phyloP scores from a whole-genome alignment of 1,284 basidiomycete genomes.

The Fomitopsis betulina region DNA sequence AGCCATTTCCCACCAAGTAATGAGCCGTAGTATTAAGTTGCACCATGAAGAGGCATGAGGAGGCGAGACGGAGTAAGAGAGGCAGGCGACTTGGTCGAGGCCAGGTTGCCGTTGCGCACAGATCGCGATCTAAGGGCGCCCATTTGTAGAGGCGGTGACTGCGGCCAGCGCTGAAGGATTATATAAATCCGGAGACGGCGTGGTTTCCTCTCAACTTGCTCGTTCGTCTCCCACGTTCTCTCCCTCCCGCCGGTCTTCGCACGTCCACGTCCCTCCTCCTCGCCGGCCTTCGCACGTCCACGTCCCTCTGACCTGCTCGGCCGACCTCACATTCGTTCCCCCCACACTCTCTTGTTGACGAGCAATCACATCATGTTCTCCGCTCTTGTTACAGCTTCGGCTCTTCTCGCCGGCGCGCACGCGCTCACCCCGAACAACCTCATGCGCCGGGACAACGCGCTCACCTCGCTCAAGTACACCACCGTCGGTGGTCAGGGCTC shows the following conservation, averaged over 20 bases:
- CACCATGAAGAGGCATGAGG: too few species aligned
- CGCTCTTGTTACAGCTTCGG: slow-evolving; percentile 9
- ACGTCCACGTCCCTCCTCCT: neutral
- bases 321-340: slow-evolving; percentile 9
- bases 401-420: slow-evolving; percentile 7
- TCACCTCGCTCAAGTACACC: slow-evolving; percentile 27
- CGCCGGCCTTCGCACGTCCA: neutral
- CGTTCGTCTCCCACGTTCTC: slow-evolving; percentile 1
- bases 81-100: neutral
- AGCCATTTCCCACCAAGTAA: too few species aligned
- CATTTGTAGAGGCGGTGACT: neutral
- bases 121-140: neutral
- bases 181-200: slow-evolving; percentile 45
- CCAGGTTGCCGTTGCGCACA: neutral
- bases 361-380: slow-evolving; percentile 1
- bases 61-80: too few species aligned
- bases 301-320: slow-evolving; percentile 2
- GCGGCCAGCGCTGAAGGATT: slow-evolving; percentile 67
- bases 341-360: slow-evolving; percentile 6
- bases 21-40: too few species aligned
- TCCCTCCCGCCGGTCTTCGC: neutral
- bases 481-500: slow-evolving; percentile 24
- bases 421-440: slow-evolving; percentile 10
- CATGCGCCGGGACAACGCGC: slow-evolving; percentile 20
- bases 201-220: neutral